A percentile compares a stretch with the other conserved stretches of the same genome.
phyloP scores from a whole-genome alignment of 2,329 filamentous ascomycete genomes.

The Paramyrothecium roridum region DNA sequence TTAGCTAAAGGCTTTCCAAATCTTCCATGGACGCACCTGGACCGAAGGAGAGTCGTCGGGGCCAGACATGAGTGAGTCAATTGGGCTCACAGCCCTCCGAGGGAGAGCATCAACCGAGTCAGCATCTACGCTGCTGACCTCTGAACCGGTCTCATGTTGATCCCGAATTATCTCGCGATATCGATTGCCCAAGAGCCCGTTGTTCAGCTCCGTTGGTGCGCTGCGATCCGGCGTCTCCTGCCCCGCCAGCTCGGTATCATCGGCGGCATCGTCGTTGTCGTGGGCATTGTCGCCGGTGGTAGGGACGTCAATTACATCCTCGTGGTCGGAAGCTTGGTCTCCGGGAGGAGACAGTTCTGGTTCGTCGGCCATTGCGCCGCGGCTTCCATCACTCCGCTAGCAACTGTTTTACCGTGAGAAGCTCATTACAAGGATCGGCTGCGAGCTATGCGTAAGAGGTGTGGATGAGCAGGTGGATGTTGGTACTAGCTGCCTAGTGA shows the following conservation, averaged over 20 bases:
- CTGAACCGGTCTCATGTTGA: conserved; percentile 42
- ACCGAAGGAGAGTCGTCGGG: conserved; percentile 84
- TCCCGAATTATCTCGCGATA: conserved; percentile 43
- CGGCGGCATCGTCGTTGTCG: conserved; percentile 13
- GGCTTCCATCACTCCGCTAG: conserved; percentile 34
- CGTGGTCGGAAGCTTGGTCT: conserved; percentile 37
- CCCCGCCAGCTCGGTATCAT: conserved; percentile 12
- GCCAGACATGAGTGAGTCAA: conserved; percentile 66
- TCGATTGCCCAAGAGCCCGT: conserved; percentile 30
- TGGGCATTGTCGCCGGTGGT: conserved; percentile 10
- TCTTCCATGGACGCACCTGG: conserved; percentile 48
- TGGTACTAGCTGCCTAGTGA: conserved; percentile 8
- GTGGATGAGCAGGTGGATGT: conserved; percentile 7
- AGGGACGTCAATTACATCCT: conserved; percentile 30
- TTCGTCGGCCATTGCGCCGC: conserved; percentile 45
- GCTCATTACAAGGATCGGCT: background rate
- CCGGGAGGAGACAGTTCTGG: conserved; percentile 39
- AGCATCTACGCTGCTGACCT: conserved; percentile 50
- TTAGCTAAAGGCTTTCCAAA: conserved; percentile 17
- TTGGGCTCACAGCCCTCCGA: conserved; percentile 61
- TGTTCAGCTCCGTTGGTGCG: conserved; percentile 15
- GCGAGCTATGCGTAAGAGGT: conserved; percentile 3
- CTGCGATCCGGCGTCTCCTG: conserved; percentile 14
- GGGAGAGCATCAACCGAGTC: conserved; percentile 45
- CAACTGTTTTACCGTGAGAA: conserved; percentile 16